Percentiles rank a stretch among this genome's conserved stretches.
These are phyloP conservation scores for Millerago galiae DNA, from an alignment of 805 yeast genomes.

Conservation along the genomic window DNA sequence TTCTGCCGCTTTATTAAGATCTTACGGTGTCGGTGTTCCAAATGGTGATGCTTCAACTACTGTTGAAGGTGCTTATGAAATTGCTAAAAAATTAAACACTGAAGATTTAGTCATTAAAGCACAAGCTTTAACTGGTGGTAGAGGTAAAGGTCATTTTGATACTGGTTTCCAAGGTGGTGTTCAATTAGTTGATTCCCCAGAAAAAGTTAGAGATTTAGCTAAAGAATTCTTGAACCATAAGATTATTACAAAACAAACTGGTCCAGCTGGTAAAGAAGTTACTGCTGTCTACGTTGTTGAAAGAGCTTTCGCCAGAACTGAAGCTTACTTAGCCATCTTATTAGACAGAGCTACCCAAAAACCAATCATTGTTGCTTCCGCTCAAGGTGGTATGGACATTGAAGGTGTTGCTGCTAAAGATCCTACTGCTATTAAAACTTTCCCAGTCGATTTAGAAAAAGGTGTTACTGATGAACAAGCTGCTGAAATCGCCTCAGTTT, in stretches of 20 bases:
- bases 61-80: conserved; percentile 78
- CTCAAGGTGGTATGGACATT: conserved; percentile 99
- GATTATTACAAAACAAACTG: conserved; percentile 96
- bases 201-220: conserved; percentile 82
- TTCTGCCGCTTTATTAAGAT: conserved; percentile 77
- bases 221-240: conserved; percentile 87
- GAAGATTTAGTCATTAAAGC: conserved; percentile 93
- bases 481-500: conserved; percentile 62
- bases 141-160: conserved; percentile 98
- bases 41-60: conserved; percentile 87
- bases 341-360: conserved; percentile 89
- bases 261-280: conserved; percentile 94
- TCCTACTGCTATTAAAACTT: conserved; percentile 89
- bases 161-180: conserved; percentile 96
- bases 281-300: conserved; percentile 95
- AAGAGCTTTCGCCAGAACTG: conserved; percentile 89
- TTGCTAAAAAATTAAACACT: conserved; percentile 69
- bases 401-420: conserved; percentile 93
- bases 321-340: conserved; percentile 90
- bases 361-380: conserved; percentile 91
- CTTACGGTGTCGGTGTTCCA: conserved; percentile 86
- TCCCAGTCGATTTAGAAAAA: conserved; percentile 64
- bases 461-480: conserved; percentile 83
- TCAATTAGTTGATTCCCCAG: conserved; percentile 76
- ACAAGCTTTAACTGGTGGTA: conserved; percentile 98